phyloP scores from a whole-genome alignment of 129 eudicot species.

The Arctium lappa region DNA sequence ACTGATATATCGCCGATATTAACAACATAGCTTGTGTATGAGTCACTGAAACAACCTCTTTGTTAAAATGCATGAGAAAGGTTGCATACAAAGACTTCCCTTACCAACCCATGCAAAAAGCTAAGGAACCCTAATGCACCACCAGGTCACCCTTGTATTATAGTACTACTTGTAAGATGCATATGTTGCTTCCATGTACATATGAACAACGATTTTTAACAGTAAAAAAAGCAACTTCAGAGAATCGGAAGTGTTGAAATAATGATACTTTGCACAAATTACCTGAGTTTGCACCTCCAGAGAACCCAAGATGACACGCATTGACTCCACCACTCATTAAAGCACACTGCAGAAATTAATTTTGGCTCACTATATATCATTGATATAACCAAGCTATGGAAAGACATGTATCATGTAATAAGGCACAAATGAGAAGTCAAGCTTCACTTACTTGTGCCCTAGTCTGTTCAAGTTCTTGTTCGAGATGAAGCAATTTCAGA shows the following conservation, averaged over 20 bases:
- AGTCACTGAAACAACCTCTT: too few species aligned
- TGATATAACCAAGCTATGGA: background rate
- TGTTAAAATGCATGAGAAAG: too few species aligned
- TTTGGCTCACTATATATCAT: constrained; percentile 1
- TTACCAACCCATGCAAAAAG: too few species aligned
- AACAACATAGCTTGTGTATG: too few species aligned
- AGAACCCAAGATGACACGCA: constrained; percentile 47
- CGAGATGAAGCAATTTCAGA: constrained; percentile 64
- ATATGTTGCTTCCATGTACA: background rate
- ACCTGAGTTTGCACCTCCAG: constrained; percentile 69
- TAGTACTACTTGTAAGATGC: background rate
- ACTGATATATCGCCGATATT: too few species aligned
- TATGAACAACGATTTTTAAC: background rate
- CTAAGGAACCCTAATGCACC: too few species aligned
- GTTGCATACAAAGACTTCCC: too few species aligned
- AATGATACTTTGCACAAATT: background rate
- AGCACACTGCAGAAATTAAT: constrained; percentile 48
- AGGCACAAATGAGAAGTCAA: background rate
- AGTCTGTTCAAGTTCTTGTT: constrained; percentile 86
- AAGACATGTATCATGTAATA: constrained; percentile 1
- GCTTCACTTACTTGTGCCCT: constrained; percentile 63
- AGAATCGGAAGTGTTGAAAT: background rate
- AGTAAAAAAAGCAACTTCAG: background rate
- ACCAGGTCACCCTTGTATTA: too few species aligned
- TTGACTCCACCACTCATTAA: constrained; percentile 65